A percentile compares a stretch with the other conserved stretches of the same genome.
Evolutionary conservation across 2,329 filamentous ascomycete genomes (phyloP).

Genomic region (Acarospora socialis): DNA sequence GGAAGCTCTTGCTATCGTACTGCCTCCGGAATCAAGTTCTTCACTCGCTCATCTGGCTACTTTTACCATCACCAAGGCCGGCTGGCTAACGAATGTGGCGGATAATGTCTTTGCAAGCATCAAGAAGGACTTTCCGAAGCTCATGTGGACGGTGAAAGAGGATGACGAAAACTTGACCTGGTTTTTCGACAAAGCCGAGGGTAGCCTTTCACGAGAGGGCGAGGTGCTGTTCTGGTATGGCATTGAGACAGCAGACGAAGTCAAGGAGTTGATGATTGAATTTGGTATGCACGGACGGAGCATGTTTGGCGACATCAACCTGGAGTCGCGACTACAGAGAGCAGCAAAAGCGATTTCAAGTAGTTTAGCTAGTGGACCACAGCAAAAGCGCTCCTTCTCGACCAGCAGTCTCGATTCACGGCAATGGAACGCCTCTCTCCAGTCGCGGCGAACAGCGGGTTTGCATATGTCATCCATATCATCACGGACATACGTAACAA

Average conservation of each 20-base stretch:
- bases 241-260: conserved; percentile 65
- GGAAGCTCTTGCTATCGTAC: conserved; percentile 80
- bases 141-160: conserved; percentile 93
- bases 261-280: conserved; percentile 69
- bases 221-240: conserved; percentile 97
- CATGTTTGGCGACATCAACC: conserved; percentile 80
- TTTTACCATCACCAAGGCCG: conserved; percentile 83
- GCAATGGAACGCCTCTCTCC: not conserved
- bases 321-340: conserved; percentile 70
- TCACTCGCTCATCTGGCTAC: conserved; percentile 72
- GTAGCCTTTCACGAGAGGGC: conserved; percentile 70
- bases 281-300: conserved; percentile 70
- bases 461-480: not conserved
- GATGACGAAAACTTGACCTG: conserved; percentile 94
- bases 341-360: conserved; percentile 64
- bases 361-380: conserved; percentile 33
- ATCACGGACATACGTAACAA: conserved; percentile 19
- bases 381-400: conserved; percentile 56
- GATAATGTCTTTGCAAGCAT: conserved; percentile 91
- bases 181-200: conserved; percentile 96
- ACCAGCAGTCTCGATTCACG: conserved; percentile 29
- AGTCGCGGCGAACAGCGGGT: not conserved
- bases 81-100: conserved; percentile 86
- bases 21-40: conserved; percentile 54
- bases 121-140: conserved; percentile 81